Evolutionary conservation across 1,284 basidiomycete genomes (phyloP), one percentile per base, ranked within the genome.

Genomic region (Singerocomus inundabilis): DNA sequence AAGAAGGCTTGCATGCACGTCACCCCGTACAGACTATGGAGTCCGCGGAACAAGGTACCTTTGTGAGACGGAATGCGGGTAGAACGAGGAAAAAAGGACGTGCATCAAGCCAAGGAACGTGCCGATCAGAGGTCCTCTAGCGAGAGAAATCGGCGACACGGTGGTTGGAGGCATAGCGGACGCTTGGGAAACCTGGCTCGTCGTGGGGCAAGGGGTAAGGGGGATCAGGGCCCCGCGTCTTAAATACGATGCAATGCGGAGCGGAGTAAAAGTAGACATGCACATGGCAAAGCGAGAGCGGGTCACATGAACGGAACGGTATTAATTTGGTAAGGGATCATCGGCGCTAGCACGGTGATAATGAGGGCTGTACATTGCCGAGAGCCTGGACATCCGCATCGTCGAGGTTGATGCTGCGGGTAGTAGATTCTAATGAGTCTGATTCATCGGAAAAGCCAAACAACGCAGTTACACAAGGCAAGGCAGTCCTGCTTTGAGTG

Each of bases 1-100:
- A 61, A 67, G 32, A 68, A 55, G 6, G 62, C 55, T 26, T 65
- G 63, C 37, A 56, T 53, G 49, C 64, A 65, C 4, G 64, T 68
- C n/a, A 65, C 44, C 7, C 63, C 63, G 26, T 65, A 65, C 3
- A 65, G 40, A n/a, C 63, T 65, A 32, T 16, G 6, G 9, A 7
- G 10, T 11, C 32, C 28, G 6, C 5, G n/a, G 29, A 8, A 6
- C n/a, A 26, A 32, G 10, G 33, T 7, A n/a, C n/a, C n/a, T 6
- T 2, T 8, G 48, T 61, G 42, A 56, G 55, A 37, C 13, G 28
- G n/a, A 25, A 15, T 44, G 41, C 3, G 18, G 6, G n/a, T 1
- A 7, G 6, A 24, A 11, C 7, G 11, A 28, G 13, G 31, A n/a
- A 18, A 26, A 0, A n/a, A 4, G 21, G 16, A 59, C 62, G 56